These are phyloP conservation scores for Microstroma glucosiphilum DNA, from an alignment of 1,284 basidiomycete genomes.

Conservation along the genomic window DNA sequence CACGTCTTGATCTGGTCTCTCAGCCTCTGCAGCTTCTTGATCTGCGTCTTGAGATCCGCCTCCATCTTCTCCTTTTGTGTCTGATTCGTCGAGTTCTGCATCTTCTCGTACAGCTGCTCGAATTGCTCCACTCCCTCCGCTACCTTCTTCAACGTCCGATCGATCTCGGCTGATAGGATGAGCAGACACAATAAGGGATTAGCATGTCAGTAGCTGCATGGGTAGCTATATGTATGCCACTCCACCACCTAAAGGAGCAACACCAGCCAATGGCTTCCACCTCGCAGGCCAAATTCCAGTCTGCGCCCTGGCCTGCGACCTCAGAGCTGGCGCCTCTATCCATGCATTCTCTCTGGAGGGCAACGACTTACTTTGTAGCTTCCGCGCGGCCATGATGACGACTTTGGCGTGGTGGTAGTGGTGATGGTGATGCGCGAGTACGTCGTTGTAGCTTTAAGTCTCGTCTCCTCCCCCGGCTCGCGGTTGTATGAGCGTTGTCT, in stretches of 20 bases:
- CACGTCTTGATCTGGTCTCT: constrained; percentile 99
- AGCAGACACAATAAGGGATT: constrained; percentile 5
- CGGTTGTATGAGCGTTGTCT: no score
- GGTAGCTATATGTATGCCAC: neutral
- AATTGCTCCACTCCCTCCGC: constrained; percentile 50
- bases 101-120: constrained; percentile 49
- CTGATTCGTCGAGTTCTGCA: constrained; percentile 45
- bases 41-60: constrained; percentile 51
- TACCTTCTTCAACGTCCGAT: constrained; percentile 49
- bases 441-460: no score
- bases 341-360: no score
- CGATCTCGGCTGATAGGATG: constrained; percentile 41
- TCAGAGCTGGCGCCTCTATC: no score
- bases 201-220: neutral
- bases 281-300: no score
- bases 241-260: no score
- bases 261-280: no score
- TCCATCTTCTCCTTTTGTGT: constrained; percentile 51
- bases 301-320: no score
- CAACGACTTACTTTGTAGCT: constrained; percentile 36
- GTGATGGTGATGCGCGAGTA: no score
- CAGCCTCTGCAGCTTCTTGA: constrained; percentile 92
- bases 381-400: constrained; percentile 46
- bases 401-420: no score
- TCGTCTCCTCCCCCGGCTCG: no score